Evolutionary conservation across 2,329 filamentous ascomycete species (phyloP).

Genomic region (Emmonsia crescens): DNA sequence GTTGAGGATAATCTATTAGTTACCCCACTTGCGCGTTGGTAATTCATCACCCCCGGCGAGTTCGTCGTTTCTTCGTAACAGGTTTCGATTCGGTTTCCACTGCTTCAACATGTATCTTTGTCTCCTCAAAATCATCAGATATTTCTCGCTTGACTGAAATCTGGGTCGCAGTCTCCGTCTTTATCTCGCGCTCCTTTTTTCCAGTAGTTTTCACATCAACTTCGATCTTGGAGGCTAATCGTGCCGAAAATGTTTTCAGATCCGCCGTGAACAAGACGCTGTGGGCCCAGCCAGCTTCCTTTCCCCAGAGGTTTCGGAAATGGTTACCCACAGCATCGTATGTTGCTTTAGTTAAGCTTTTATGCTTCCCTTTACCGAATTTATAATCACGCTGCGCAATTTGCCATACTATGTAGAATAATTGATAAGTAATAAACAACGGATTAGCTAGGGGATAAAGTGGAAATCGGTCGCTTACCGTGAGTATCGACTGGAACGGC

Average conservation of each 20-base stretch:
- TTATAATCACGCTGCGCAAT: slow-evolving; percentile 94
- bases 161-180: background rate
- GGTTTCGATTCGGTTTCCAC: background rate
- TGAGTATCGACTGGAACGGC: slow-evolving; percentile 95
- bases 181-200: background rate
- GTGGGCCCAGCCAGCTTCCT: slow-evolving; percentile 94
- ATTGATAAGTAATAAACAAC: slow-evolving; percentile 4
- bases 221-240: slow-evolving; percentile 33
- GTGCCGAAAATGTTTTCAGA: slow-evolving; percentile 69
- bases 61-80: slow-evolving; percentile 8
- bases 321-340: slow-evolving; percentile 87
- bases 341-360: slow-evolving; percentile 75
- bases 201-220: slow-evolving; percentile 13
- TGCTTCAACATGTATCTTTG: background rate
- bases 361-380: slow-evolving; percentile 71
- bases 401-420: slow-evolving; percentile 63
- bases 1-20: background rate
- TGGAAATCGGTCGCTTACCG: slow-evolving; percentile 26
- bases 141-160: slow-evolving; percentile 7
- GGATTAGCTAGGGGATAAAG: background rate
- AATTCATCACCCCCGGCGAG: slow-evolving; percentile 4
- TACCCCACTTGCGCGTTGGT: background rate
- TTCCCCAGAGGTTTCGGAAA: slow-evolving; percentile 81
- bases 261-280: slow-evolving; percentile 94
- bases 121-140: slow-evolving; percentile 4